Conservation (phyloP, 2,329 filamentous ascomycete genomes). For the Colletotrichum chlorophyti region DNA sequence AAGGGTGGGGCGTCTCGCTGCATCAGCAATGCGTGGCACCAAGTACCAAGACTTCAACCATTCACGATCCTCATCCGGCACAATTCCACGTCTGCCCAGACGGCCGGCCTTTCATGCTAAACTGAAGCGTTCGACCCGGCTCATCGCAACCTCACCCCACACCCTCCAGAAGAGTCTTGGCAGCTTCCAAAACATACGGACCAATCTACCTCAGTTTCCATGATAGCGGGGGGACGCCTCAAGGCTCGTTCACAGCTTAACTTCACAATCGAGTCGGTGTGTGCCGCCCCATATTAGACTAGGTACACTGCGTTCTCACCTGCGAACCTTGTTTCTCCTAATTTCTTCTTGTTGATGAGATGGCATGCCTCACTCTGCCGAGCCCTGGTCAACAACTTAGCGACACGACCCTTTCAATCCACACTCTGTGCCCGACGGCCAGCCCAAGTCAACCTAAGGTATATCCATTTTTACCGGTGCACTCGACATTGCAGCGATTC, state of each 20-base stretch:
- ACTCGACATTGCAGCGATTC: too few relatives aligned
- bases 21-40: background rate
- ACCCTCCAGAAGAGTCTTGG: conserved; percentile 19
- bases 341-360: conserved; percentile 25
- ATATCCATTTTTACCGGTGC: too few relatives aligned
- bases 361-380: conserved; percentile 1
- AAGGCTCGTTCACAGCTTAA: too few relatives aligned
- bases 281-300: too few relatives aligned
- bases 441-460: conserved; percentile 17
- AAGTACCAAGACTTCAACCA: background rate
- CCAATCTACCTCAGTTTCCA: conserved; percentile 5
- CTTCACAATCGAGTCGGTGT: conserved; percentile 17
- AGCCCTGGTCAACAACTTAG: conserved; percentile 11
- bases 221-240: background rate
- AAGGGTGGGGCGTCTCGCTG: too few relatives aligned
- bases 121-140: conserved; percentile 2
- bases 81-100: conserved; percentile 27
- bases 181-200: conserved; percentile 12
- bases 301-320: background rate
- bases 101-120: conserved; percentile 17
- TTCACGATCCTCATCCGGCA: background rate
- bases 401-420: conserved; percentile 13
- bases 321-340: conserved; percentile 20
- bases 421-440: conserved; percentile 27
- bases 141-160: conserved; percentile 19